phyloP scores from a whole-genome alignment of 2,329 filamentous ascomycete genomes.

The Trichoderma semiorbis region DNA sequence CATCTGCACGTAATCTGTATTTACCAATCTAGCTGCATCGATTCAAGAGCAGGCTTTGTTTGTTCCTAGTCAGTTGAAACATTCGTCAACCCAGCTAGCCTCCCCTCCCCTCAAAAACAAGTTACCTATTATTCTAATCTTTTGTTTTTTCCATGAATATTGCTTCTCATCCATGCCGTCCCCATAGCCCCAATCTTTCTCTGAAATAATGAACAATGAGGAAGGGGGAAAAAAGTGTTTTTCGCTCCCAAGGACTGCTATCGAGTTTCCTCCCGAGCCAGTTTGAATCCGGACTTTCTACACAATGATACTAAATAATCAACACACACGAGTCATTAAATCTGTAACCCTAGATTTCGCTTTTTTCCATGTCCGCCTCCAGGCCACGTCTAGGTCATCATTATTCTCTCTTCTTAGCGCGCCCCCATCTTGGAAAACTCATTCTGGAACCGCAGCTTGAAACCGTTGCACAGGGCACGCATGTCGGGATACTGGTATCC shows the following conservation, averaged over 20 bases:
- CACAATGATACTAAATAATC: conserved; percentile 12
- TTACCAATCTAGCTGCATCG: background rate
- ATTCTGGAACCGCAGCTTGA: conserved; percentile 75
- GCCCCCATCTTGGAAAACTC: conserved; percentile 60
- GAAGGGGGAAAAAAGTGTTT: background rate
- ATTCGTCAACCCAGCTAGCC: background rate
- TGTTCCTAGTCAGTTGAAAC: background rate
- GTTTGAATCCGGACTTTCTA: conserved; percentile 12
- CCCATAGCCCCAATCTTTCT: background rate
- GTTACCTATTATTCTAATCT: conserved; percentile 1
- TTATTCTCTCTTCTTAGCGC: conserved; percentile 24
- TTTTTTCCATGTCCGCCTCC: conserved; percentile 3
- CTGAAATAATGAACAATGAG: conserved; percentile 1
- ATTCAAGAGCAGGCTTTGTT: background rate
- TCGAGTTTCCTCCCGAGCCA: conserved; percentile 5
- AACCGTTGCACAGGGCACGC: conserved; percentile 92
- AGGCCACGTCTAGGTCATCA: background rate
- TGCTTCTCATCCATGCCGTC: background rate
- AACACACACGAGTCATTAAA: conserved; percentile 15
- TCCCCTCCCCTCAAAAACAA: background rate
- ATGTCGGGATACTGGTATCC: conserved; percentile 91
- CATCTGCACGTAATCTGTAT: background rate
- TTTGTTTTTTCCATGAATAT: conserved; percentile 3
- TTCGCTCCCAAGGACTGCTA: background rate
- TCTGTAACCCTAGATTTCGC: conserved; percentile 19